These are phyloP conservation scores for Coemansia javaensis DNA, from an alignment of 192 early-diverging fungal species.

Conservation along the genomic window DNA sequence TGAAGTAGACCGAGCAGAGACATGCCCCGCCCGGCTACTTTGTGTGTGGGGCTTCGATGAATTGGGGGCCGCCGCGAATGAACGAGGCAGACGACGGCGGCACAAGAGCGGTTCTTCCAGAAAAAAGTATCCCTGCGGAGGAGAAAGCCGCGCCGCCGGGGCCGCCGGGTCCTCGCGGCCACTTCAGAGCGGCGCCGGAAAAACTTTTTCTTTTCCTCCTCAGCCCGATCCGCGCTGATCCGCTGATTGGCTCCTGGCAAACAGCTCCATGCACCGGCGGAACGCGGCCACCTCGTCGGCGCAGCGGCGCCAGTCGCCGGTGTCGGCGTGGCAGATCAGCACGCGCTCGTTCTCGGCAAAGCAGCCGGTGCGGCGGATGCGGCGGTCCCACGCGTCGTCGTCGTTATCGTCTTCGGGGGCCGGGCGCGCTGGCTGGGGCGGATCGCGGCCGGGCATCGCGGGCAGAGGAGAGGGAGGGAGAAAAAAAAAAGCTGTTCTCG, in stretches of 20 bases:
- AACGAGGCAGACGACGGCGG: too few relatives aligned
- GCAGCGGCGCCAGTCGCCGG: slow-evolving; percentile 85
- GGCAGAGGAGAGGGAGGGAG: not conserved
- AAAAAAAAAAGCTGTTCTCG: not conserved
- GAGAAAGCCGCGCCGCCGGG: slow-evolving; percentile 5
- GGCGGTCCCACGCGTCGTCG: slow-evolving; percentile 74
- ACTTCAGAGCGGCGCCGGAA: not conserved
- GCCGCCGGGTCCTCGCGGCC: too few relatives aligned
- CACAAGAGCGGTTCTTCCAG: slow-evolving; percentile 54
- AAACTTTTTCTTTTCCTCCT: slow-evolving; percentile 16
- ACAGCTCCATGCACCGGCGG: slow-evolving; percentile 62
- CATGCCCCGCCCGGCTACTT: slow-evolving; percentile 16
- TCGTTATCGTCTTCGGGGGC: slow-evolving; percentile 49
- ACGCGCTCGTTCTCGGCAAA: slow-evolving; percentile 72
- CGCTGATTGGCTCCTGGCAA: not conserved
- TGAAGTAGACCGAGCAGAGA: slow-evolving; percentile 7
- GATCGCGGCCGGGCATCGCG: not conserved
- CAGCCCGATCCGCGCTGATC: too few relatives aligned
- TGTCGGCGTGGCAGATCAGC: slow-evolving; percentile 79
- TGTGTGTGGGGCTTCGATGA: slow-evolving; percentile 50
- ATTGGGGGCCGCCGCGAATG: too few relatives aligned
- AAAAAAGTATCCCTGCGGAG: slow-evolving; percentile 47
- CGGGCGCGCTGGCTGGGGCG: too few relatives aligned
- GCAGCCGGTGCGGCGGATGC: slow-evolving; percentile 78
- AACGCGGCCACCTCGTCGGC: slow-evolving; percentile 72